Conservation (phyloP, 495 filamentous ascomycete genomes). For the Pseudomonodictys pantanalensis region DNA sequence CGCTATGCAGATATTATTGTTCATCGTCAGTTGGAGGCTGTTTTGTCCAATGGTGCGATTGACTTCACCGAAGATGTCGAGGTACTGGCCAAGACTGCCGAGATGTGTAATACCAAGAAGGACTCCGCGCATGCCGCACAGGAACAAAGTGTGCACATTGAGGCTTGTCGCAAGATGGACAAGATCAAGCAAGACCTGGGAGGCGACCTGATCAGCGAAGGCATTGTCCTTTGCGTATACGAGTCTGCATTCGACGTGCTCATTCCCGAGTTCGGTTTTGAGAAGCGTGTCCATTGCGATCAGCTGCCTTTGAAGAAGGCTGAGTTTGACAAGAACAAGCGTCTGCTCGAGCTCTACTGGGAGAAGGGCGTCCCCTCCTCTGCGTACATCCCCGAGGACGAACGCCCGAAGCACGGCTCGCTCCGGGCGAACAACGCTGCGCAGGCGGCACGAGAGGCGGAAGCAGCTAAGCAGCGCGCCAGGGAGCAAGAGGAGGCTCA, state of each 20-base stretch:
- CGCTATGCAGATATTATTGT: constrained; percentile 94
- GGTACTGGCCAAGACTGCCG: constrained; percentile 83
- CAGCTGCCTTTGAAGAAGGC: constrained; percentile 98
- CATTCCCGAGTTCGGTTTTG: constrained; percentile 96
- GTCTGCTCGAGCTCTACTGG: constrained; percentile 95
- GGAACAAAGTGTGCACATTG: constrained; percentile 98
- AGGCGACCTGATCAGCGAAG: constrained; percentile 92
- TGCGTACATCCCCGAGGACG: constrained; percentile 94
- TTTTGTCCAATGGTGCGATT: constrained; percentile 74
- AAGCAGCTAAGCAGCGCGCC: constrained; percentile 71
- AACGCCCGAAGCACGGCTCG: constrained; percentile 76
- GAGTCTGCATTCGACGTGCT: constrained; percentile 98
- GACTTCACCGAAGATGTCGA: constrained; percentile 91
- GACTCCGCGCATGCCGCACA: constrained; percentile 96
- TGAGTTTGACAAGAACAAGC: constrained; percentile 92
- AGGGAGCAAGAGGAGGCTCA: constrained; percentile 83
- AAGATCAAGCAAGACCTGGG: constrained; percentile 77
- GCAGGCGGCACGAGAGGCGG: constrained; percentile 72
- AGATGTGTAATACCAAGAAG: constrained; percentile 98
- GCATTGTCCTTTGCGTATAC: constrained; percentile 95
- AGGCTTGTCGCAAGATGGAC: constrained; percentile 92
- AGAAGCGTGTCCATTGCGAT: constrained; percentile 98
- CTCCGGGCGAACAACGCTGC: constrained; percentile 69
- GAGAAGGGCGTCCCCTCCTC: constrained; percentile 98
- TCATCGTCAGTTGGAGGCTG: constrained; percentile 88